Percentiles rank a stretch among this genome's conserved stretches.
phyloP scores from a whole-genome alignment of 2,329 filamentous ascomycete genomes.

The Aspergillus texensis region DNA sequence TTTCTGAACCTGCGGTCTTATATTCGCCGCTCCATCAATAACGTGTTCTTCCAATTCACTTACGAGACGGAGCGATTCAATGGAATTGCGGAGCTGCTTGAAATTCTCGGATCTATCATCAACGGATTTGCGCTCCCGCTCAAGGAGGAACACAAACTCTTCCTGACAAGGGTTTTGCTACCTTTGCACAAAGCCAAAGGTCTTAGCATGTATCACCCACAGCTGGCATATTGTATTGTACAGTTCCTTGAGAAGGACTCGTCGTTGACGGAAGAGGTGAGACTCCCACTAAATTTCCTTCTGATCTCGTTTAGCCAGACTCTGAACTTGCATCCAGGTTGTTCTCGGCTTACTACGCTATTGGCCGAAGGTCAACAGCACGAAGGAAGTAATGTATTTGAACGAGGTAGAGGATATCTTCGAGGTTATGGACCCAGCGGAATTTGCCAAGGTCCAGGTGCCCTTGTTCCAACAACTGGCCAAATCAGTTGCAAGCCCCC shows the following conservation, averaged over 20 bases:
- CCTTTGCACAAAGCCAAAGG: conserved; percentile 98
- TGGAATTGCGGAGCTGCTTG: conserved; percentile 91
- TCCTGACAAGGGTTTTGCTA: conserved; percentile 88
- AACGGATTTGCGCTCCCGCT: conserved; percentile 95
- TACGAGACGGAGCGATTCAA: conserved; percentile 99
- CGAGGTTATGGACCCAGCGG: conserved; percentile 98
- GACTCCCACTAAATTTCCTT: conserved; percentile 26
- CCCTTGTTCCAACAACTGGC: conserved; percentile 95
- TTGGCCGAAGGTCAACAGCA: conserved; percentile 99
- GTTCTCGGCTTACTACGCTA: conserved; percentile 92
- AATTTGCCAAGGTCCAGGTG: conserved; percentile 98
- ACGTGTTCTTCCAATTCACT: conserved; percentile 99
- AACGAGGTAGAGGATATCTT: conserved; percentile 99
- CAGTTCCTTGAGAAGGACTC: conserved; percentile 98
- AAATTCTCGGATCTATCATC: conserved; percentile 98
- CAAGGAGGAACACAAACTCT: conserved; percentile 98
- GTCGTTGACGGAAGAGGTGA: conserved; percentile 90
- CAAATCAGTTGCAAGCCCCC: conserved; percentile 96
- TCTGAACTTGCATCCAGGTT: conserved; percentile 58
- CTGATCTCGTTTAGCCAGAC: conserved; percentile 15
- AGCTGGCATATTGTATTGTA: conserved; percentile 97
- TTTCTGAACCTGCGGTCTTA: conserved; percentile 97
- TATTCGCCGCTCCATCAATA: conserved; percentile 98
- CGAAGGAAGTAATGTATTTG: conserved; percentile 99
- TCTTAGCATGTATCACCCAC: conserved; percentile 99